Base-by-base conservation (phyloP, 306 rosid genomes). In the Sechiopsis laciniata region DNA sequence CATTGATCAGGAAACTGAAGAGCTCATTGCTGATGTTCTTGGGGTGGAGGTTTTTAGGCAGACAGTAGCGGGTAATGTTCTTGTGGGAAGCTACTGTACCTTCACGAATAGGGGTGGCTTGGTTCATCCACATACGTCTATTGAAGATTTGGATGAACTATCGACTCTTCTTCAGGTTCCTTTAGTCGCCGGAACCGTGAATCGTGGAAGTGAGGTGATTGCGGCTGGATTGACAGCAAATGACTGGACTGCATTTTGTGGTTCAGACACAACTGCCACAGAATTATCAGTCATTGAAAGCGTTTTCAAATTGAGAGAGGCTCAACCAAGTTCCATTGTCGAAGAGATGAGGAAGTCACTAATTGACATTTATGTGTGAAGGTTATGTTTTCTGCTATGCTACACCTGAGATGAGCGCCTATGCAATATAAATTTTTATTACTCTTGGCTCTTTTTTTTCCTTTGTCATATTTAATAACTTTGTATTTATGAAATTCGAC, bases 21-120 rank as follows among this genome's bases (percentile, higher is more conserved):
- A 94, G 76, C 80, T 94, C 84, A 91, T 94, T 32, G 86, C 98
- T 2, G 98, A 94, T 81, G 96, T 90, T 71, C 96, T 94, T 19
- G 97, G 97, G 71, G 97, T 94, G 15, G 98, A 94, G 79, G 98
- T 94, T 75, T 94, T 94, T 81, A 84, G 97, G 84, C 97, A 94
- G 82, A 90, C 97, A 10, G 83, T 94, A 69, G 98, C 98, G 1
- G 97, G 95, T 14, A 94, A 94, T 51, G 85, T 87, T 59, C 96
- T 94, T 26, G 98, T 94, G 12, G 98, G 98, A n/a, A 94, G 98
- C 77, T 90, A 73, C 80, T 94, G 98, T 55, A 78, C 88, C 80
- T 83, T 94, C 80, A 86, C 98, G 50, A 94, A 94, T 40, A 87
- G 74, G 81, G 98, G 98, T 82, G 98, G 97, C 77, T 74, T 94